A percentile compares a stretch with the other conserved stretches of the same genome.
Evolutionary conservation across 495 filamentous ascomycete genomes (phyloP).

Genomic region (Penicillium salamii): DNA sequence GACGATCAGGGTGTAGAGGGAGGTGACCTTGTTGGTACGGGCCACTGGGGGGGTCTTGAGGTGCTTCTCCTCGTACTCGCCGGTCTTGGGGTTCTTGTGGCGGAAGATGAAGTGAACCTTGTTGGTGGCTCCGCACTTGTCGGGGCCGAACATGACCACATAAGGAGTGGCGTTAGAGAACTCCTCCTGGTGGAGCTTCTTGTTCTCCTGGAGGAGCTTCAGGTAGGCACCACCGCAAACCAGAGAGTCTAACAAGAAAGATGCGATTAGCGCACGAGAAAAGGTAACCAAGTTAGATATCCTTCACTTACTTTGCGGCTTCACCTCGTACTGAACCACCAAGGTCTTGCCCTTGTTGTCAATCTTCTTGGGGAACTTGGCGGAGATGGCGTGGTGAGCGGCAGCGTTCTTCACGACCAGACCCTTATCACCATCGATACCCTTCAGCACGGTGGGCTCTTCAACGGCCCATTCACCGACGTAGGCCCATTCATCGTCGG

Average conservation of each 20-base stretch:
- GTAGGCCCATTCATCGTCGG: conserved; percentile 96
- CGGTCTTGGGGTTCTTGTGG: conserved; percentile 99
- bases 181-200: conserved; percentile 92
- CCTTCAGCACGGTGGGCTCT: conserved; percentile 89
- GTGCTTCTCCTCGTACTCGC: conserved; percentile 99
- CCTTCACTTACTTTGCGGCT: conserved; percentile 82
- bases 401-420: conserved; percentile 95
- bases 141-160: conserved; percentile 99
- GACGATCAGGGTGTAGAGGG: conserved; percentile 94
- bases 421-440: conserved; percentile 93
- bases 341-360: conserved; percentile 95
- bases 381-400: conserved; percentile 98
- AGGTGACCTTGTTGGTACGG: conserved; percentile 82
- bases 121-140: conserved; percentile 99
- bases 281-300: not conserved
- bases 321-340: conserved; percentile 99
- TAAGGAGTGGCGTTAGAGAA: conserved; percentile 98
- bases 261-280: not conserved
- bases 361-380: conserved; percentile 95
- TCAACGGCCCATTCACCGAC: conserved; percentile 96
- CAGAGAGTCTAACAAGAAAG: conserved; percentile 64
- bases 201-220: conserved; percentile 98
- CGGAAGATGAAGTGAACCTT: conserved; percentile 99
- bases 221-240: conserved; percentile 99
- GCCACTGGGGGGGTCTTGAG: conserved; percentile 79